phyloP scores from a whole-genome alignment of 257 asterid species.

The Cordia subcordata region DNA sequence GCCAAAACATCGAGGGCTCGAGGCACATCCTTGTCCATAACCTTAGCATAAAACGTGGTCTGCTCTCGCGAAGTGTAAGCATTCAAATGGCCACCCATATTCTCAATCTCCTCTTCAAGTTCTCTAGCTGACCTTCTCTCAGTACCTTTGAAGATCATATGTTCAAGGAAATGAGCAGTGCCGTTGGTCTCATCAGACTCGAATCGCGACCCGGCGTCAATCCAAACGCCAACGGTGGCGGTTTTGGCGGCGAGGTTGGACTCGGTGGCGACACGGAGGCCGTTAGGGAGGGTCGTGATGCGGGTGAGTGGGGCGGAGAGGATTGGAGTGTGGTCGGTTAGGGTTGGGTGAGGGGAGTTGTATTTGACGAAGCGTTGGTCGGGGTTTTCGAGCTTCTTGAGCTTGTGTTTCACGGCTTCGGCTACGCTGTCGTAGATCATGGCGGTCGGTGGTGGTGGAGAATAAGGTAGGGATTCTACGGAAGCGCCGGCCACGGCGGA shows the following conservation, averaged over 20 bases:
- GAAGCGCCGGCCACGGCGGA: slow-evolving; percentile 28
- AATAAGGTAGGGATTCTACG: background rate
- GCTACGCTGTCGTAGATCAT: slow-evolving; percentile 91
- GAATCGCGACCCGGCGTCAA: slow-evolving; percentile 94
- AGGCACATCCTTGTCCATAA: slow-evolving; percentile 55
- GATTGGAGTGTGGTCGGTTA: slow-evolving; percentile 56
- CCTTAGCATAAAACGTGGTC: slow-evolving; percentile 85
- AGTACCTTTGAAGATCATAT: slow-evolving; percentile 95
- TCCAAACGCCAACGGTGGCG: slow-evolving; percentile 89
- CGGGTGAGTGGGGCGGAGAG: slow-evolving; percentile 68
- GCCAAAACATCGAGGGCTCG: slow-evolving; percentile 66
- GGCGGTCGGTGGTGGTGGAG: slow-evolving; percentile 41
- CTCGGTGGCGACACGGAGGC: slow-evolving; percentile 88
- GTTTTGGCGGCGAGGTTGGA: slow-evolving; percentile 56
- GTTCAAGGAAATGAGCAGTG: slow-evolving; percentile 92
- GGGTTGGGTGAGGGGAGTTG: slow-evolving; percentile 63
- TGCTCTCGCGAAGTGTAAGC: slow-evolving; percentile 95
- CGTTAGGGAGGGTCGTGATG: slow-evolving; percentile 81
- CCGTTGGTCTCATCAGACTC: slow-evolving; percentile 79
- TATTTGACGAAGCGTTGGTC: slow-evolving; percentile 61
- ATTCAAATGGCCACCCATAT: slow-evolving; percentile 94
- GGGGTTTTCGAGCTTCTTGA: slow-evolving; percentile 55
- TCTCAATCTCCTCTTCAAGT: slow-evolving; percentile 96
- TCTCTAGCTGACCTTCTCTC: slow-evolving; percentile 55
- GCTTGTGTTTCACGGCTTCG: slow-evolving; percentile 58